A percentile compares a stretch with the other conserved stretches of the same genome.
Evolutionary conservation across 495 filamentous ascomycete species (phyloP).

Genomic region (Margaritispora aquatica): DNA sequence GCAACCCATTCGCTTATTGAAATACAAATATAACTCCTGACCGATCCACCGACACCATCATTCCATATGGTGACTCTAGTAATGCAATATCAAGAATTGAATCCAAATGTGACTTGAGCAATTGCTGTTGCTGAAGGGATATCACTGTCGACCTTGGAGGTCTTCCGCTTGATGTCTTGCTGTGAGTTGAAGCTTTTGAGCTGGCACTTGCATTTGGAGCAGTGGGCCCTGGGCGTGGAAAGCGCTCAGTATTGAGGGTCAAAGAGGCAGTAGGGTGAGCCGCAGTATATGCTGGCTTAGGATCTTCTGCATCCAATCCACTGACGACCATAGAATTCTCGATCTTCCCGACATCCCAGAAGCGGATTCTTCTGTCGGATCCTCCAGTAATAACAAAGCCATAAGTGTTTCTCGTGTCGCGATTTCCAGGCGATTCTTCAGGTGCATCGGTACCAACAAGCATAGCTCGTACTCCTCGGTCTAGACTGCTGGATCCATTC

Average conservation of each 20-base stretch:
- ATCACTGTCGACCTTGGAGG: constrained; percentile 81
- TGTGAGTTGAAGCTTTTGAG: constrained; percentile 29
- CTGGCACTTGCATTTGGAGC: constrained; percentile 33
- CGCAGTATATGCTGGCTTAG: constrained; percentile 64
- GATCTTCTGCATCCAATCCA: constrained; percentile 67
- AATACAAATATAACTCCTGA: constrained; percentile 92
- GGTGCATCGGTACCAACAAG: constrained; percentile 42
- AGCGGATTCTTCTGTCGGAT: constrained; percentile 83
- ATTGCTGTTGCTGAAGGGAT: constrained; percentile 75
- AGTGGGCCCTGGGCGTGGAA: constrained; percentile 39
- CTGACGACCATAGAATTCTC: constrained; percentile 73
- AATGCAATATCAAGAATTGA: constrained; percentile 82
- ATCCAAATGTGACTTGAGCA: constrained; percentile 84
- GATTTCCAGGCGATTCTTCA: constrained; percentile 40
- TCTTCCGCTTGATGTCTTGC: constrained; percentile 30
- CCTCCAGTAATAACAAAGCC: constrained; percentile 81
- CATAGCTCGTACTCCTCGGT: constrained; percentile 57
- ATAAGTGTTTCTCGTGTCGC: constrained; percentile 43
- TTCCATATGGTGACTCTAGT: constrained; percentile 83
- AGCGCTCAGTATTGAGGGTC: constrained; percentile 64
- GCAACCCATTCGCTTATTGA: constrained; percentile 37
- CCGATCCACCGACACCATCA: constrained; percentile 86
- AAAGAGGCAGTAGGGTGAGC: constrained; percentile 63
- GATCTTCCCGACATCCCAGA: constrained; percentile 77
- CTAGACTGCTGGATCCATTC: constrained; percentile 36